Conservation (phyloP, 1,139 yeast genomes). For the Taphrina confusa region DNA sequence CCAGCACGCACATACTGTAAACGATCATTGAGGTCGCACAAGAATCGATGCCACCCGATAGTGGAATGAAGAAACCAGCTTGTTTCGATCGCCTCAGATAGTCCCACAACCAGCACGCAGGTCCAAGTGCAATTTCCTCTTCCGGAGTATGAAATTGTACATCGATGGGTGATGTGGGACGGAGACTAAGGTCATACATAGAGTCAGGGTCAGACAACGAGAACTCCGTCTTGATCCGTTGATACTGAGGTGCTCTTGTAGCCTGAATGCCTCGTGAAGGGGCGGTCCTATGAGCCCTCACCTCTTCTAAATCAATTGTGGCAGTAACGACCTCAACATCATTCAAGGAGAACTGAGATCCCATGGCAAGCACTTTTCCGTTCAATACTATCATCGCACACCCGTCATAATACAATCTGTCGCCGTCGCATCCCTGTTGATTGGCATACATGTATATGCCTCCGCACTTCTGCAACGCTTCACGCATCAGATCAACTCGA, state of each 20-base stretch:
- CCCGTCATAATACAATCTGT: slow-evolving; percentile 92
- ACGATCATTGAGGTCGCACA: slow-evolving; percentile 97
- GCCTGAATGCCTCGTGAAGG: slow-evolving; percentile 79
- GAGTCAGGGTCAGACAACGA: slow-evolving; percentile 62
- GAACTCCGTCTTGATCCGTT: slow-evolving; percentile 61
- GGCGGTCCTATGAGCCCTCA: slow-evolving; percentile 71
- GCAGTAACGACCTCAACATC: slow-evolving; percentile 95
- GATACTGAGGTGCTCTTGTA: slow-evolving; percentile 55
- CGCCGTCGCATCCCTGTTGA: slow-evolving; percentile 98
- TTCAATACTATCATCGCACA: slow-evolving; percentile 92
- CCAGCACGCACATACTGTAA: slow-evolving; percentile 88
- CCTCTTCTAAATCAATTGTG: slow-evolving; percentile 89
- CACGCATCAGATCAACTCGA: slow-evolving; percentile 77
- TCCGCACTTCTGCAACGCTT: slow-evolving; percentile 94
- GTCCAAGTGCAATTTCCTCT: slow-evolving; percentile 95
- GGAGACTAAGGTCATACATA: slow-evolving; percentile 62
- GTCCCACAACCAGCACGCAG: slow-evolving; percentile 99
- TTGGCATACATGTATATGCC: slow-evolving; percentile 91
- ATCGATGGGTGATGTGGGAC: slow-evolving; percentile 56
- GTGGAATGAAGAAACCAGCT: slow-evolving; percentile 87
- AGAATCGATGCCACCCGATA: slow-evolving; percentile 96
- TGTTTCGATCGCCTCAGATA: slow-evolving; percentile 84
- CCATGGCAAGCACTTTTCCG: slow-evolving; percentile 90
- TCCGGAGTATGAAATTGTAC: slow-evolving; percentile 76
- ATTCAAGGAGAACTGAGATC: slow-evolving; percentile 72